Conservation (phyloP, 73 alveolate genomes). For the Paramecium tetraurelia region DNA sequence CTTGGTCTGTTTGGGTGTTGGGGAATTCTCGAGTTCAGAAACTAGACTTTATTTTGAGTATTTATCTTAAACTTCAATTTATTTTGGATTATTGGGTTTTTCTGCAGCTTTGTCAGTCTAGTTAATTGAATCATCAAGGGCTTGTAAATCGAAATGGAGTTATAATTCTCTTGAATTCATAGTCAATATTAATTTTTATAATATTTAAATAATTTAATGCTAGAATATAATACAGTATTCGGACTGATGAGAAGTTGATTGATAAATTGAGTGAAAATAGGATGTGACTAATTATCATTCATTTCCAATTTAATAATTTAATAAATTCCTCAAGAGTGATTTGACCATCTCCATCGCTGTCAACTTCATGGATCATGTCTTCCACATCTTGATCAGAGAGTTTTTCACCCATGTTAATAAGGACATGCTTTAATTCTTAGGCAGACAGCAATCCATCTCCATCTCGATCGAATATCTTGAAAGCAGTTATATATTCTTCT, state of each 20-base stretch:
- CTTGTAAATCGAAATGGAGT: background rate
- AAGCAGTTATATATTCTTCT: slow-evolving; percentile 98
- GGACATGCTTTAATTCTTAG: slow-evolving; percentile 86
- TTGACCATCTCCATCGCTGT: slow-evolving; percentile 90
- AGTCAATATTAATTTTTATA: background rate
- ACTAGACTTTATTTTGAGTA: background rate
- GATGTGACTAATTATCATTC: background rate
- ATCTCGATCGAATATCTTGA: slow-evolving; percentile 97
- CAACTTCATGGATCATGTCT: slow-evolving; percentile 95
- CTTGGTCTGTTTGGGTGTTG: background rate
- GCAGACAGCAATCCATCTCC: slow-evolving; percentile 91
- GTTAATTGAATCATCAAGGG: background rate
- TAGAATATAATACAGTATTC: background rate
- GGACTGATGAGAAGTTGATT: background rate
- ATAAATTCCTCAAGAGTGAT: slow-evolving; percentile 89
- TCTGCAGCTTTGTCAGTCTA: background rate
- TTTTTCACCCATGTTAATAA: slow-evolving; percentile 84
- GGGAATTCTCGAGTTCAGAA: background rate
- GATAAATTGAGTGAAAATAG: background rate
- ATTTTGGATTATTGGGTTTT: background rate
- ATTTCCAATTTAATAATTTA: slow-evolving; percentile 49
- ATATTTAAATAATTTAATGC: background rate
- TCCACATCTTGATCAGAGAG: slow-evolving; percentile 90
- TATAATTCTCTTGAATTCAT: background rate
- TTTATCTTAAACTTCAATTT: background rate